Percentiles rank a stretch among this genome's conserved stretches.
These are phyloP conservation scores for Suhomyces bolitotheri DNA, from an alignment of 1,139 yeast species.

Conservation along the genomic window DNA sequence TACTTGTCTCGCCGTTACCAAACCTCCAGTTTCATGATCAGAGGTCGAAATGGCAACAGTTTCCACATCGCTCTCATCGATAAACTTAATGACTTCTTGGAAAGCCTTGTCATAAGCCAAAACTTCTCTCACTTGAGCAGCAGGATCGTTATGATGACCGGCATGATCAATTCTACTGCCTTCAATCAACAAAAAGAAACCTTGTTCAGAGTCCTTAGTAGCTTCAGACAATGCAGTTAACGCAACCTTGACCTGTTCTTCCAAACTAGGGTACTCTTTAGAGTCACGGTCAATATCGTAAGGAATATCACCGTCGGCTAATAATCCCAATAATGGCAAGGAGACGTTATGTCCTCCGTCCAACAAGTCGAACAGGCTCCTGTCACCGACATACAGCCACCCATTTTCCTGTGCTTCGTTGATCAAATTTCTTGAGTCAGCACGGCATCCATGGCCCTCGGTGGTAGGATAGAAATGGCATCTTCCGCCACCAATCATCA, in stretches of 20 bases:
- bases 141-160: slow-evolving; percentile 34
- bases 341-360: slow-evolving; percentile 23
- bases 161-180: slow-evolving; percentile 33
- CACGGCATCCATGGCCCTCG: slow-evolving; percentile 23
- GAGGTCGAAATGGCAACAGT: slow-evolving; percentile 30
- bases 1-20: slow-evolving; percentile 68
- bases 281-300: slow-evolving; percentile 28
- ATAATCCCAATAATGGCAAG: slow-evolving; percentile 28
- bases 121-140: slow-evolving; percentile 43
- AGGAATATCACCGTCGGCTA: slow-evolving; percentile 29
- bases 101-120: slow-evolving; percentile 38
- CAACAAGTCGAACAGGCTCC: slow-evolving; percentile 22
- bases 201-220: slow-evolving; percentile 25
- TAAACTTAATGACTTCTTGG: slow-evolving; percentile 24
- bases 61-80: slow-evolving; percentile 24
- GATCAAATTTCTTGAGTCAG: slow-evolving; percentile 27
- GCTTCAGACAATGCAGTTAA: slow-evolving; percentile 27
- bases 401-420: slow-evolving; percentile 21
- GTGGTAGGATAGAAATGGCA: slow-evolving; percentile 26
- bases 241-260: slow-evolving; percentile 27
- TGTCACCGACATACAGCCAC: slow-evolving; percentile 28
- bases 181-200: slow-evolving; percentile 29
- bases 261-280: slow-evolving; percentile 25
- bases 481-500: slow-evolving; percentile 32
- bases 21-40: slow-evolving; percentile 33